These are phyloP conservation scores for Aspergillus indologenus DNA, from an alignment of 495 filamentous ascomycete species.

Conservation along the genomic window DNA sequence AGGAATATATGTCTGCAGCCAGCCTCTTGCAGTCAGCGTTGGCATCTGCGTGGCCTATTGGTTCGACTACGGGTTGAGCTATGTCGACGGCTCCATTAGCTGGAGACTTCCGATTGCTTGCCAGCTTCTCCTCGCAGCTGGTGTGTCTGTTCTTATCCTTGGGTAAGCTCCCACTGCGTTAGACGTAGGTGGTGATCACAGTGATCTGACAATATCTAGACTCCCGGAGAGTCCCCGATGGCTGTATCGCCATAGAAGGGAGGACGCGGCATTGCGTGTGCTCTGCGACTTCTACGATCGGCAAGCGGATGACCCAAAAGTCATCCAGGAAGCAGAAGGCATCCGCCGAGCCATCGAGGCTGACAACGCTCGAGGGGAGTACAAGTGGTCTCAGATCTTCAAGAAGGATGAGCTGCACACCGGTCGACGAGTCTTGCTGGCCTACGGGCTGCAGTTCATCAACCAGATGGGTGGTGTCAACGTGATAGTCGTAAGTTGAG, in stretches of 20 bases:
- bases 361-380: constrained; percentile 41
- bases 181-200: background rate
- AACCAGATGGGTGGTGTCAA: constrained; percentile 46
- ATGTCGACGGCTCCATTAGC: constrained; percentile 31
- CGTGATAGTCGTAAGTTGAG: constrained; percentile 40
- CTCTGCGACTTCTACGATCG: constrained; percentile 48
- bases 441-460: constrained; percentile 34
- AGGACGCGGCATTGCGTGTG: constrained; percentile 46
- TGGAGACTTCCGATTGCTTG: constrained; percentile 47
- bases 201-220: constrained; percentile 12
- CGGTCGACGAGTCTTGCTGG: constrained; percentile 48
- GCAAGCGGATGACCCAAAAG: constrained; percentile 35
- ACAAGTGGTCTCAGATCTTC: constrained; percentile 47
- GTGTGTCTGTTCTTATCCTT: constrained; percentile 34
- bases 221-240: constrained; percentile 46
- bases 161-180: constrained; percentile 21
- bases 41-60: constrained; percentile 43
- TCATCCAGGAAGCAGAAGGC: constrained; percentile 41
- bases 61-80: constrained; percentile 47
- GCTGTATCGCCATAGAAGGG: constrained; percentile 39
- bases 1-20: constrained; percentile 43
- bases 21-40: constrained; percentile 41
- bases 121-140: constrained; percentile 40
- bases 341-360: constrained; percentile 46
- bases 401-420: constrained; percentile 51